Conservation (phyloP, 805 yeast genomes). For the Kazachstania martiniae region DNA sequence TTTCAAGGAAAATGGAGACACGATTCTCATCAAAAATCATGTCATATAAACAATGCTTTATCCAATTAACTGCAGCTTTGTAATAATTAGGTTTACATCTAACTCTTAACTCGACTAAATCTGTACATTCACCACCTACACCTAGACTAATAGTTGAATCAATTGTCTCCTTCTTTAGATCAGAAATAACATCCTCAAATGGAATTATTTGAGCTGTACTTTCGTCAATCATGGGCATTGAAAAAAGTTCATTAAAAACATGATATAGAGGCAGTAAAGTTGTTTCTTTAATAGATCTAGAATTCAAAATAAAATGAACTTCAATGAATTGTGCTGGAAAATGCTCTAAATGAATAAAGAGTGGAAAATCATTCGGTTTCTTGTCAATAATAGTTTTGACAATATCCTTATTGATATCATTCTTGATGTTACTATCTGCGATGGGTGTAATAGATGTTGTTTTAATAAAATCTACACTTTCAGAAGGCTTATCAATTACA, state of each 20-base stretch:
- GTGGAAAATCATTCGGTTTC: conserved; percentile 43
- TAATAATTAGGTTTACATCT: conserved; percentile 56
- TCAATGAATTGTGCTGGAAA: conserved; percentile 71
- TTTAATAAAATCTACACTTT: conserved; percentile 54
- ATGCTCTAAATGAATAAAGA: conserved; percentile 70
- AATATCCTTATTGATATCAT: conserved; percentile 18
- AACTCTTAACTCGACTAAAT: conserved; percentile 50
- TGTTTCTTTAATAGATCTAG: conserved; percentile 36
- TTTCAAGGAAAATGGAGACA: conserved; percentile 44
- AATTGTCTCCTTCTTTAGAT: conserved; percentile 63
- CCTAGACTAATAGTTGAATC: conserved; percentile 47
- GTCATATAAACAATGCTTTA: conserved; percentile 49
- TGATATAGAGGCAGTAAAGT: conserved; percentile 53
- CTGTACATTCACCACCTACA: conserved; percentile 51
- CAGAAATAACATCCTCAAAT: conserved; percentile 67
- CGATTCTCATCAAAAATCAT: conserved; percentile 65
- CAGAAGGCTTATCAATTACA: conserved; percentile 62
- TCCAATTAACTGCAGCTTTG: conserved; percentile 64
- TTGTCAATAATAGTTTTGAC: conserved; percentile 14
- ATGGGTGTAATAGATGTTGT: conserved; percentile 59
- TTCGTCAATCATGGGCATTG: conserved; percentile 57
- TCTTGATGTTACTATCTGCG: conserved; percentile 25
- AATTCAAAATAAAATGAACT: conserved; percentile 50
- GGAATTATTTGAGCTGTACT: conserved; percentile 40
- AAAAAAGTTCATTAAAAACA: conserved; percentile 54